These are phyloP conservation scores for Kwoniella bestiolae DNA, from an alignment of 768 basidiomycete genomes.

Conservation along the genomic window DNA sequence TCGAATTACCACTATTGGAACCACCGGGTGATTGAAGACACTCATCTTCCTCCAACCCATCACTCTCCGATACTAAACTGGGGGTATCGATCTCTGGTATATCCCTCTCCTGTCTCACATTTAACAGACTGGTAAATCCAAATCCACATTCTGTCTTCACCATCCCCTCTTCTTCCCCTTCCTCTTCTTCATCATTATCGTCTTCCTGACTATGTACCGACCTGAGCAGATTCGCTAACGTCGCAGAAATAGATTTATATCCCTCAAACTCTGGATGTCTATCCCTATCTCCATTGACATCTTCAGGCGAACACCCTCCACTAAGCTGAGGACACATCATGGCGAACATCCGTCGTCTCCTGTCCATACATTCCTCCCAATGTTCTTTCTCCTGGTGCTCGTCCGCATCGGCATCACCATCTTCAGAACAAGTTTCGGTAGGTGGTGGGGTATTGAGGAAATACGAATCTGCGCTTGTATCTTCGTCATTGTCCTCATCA, in stretches of 20 bases:
- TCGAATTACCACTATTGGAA: constrained; percentile 1
- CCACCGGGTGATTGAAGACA: constrained; percentile 6
- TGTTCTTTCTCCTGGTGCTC: constrained; percentile 35
- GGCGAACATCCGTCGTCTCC: constrained; percentile 53
- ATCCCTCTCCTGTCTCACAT: constrained; percentile 3
- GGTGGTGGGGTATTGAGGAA: constrained; percentile 21
- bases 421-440: constrained; percentile 19
- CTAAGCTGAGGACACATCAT: constrained; percentile 28
- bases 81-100: constrained; percentile 22
- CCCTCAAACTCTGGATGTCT: constrained; percentile 45
- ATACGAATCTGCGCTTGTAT: constrained; percentile 11
- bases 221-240: constrained; percentile 20
- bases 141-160: constrained; percentile 8
- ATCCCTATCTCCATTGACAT: constrained; percentile 5
- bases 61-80: constrained; percentile 21
- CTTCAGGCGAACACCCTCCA: neutral
- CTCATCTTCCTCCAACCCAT: neutral
- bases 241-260: constrained; percentile 47
- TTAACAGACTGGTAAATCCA: constrained; percentile 9
- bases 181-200: constrained; percentile 11
- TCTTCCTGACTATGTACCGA: constrained; percentile 3
- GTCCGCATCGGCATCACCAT: constrained; percentile 13
- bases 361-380: constrained; percentile 54
- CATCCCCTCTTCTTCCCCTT: constrained; percentile 1
- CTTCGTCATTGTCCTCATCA: constrained; percentile 12